Conservation (phyloP, 805 yeast species). For the Scheffersomyces ergatensis region DNA sequence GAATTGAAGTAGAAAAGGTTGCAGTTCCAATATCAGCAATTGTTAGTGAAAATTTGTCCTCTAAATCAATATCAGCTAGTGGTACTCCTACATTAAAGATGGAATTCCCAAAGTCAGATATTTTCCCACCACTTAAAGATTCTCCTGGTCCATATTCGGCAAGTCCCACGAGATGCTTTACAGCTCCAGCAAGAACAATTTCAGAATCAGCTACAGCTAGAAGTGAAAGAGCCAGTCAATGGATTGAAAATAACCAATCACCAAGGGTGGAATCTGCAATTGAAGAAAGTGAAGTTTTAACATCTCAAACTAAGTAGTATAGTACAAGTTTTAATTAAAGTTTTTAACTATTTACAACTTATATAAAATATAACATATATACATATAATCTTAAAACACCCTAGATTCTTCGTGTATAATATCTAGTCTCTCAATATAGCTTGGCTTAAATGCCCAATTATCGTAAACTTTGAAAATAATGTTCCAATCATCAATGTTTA, state of each 20-base stretch:
- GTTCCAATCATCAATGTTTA: slow-evolving; percentile 56
- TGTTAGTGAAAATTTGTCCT: too few relatives aligned
- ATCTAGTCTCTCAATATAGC: slow-evolving; percentile 13
- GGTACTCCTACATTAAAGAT: neutral
- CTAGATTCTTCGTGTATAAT: slow-evolving; percentile 10
- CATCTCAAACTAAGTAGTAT: neutral
- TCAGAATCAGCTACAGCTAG: neutral
- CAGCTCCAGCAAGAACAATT: neutral
- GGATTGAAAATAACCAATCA: neutral
- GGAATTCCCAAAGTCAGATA: neutral
- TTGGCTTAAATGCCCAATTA: slow-evolving; percentile 87
- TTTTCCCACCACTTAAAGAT: too few relatives aligned
- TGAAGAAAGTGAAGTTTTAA: neutral
- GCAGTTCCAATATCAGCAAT: too few relatives aligned
- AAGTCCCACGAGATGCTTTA: neutral
- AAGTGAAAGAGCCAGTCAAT: neutral
- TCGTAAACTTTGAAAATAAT: slow-evolving; percentile 51
- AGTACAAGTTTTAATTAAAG: neutral
- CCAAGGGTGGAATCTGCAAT: too few relatives aligned
- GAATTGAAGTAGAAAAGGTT: too few relatives aligned
- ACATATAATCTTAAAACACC: slow-evolving; percentile 7
- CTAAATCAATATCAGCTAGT: too few relatives aligned
- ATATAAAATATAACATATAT: neutral
- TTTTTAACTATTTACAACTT: neutral
- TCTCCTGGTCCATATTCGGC: neutral